Base-by-base conservation (phyloP, 352 stramenopile species). In the Blastocystis sp. region DNA sequence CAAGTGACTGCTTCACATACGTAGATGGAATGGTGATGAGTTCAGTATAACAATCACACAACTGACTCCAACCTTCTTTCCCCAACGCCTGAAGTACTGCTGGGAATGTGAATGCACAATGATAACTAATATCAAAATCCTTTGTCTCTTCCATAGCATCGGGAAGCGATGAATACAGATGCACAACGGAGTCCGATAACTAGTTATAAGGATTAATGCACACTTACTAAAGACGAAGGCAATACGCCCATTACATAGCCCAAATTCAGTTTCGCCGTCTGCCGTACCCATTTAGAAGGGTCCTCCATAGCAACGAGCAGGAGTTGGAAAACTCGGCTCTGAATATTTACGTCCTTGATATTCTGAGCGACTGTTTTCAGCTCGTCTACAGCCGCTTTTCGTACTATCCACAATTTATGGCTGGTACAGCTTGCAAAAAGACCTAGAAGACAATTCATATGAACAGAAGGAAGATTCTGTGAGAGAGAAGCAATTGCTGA, bases 21-120 rank as follows among this genome's bases (percentile, higher is more conserved):
- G 17, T 37, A 4, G 53, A 56, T 7, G 22, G 64, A 37, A 44
- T 24, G 35, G 44, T n/a, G 1, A 44, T 44, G 30, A 76, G 64
- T 22, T 48, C 30, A n/a, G 17, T 37, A 44, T 53, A 76, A 44
- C 64, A 76, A 7, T 24, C 27, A 5, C 6, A 44, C 33, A 76
- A 44, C 4, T 27, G 30, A 6, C 17, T n/a, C 64, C 64, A 76
- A 7, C 33, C 15, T 7, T 37, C 64, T 1, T 27, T 48, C 11
- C 64, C 64, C 30, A 76, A 33, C 2, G n/a, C 7, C 30, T 9
- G 17, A 27, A 76, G 64, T 6, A 76, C 64, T 4, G 11, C 64
- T n/a, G 64, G 64, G 6, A 76, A 44, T n/a, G 64, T 76, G 64
- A 76, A 76, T 7, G 64, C 64, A 44, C 64, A 76, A 19, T 37